Evolutionary conservation across 768 basidiomycete species (phyloP).

Genomic region (Myochromella boudieri): DNA sequence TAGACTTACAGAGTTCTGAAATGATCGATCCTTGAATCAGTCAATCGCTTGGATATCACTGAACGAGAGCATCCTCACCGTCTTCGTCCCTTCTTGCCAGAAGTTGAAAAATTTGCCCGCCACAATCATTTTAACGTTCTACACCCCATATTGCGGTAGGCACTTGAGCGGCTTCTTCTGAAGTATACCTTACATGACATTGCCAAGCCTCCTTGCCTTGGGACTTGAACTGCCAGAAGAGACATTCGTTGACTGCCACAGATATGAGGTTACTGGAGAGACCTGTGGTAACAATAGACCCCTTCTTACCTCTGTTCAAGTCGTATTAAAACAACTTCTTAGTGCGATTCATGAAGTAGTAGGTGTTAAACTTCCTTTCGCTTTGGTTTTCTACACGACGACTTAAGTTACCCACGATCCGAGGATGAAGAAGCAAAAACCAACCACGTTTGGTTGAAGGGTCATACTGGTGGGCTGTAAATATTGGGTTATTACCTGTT

Average conservation of each 20-base stretch:
- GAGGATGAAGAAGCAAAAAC: conserved; percentile 41
- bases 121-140: conserved; percentile 39
- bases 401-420: conserved; percentile 37
- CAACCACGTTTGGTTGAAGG: conserved; percentile 52
- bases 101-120: conserved; percentile 32
- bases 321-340: neutral
- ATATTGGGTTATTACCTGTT: neutral
- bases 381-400: neutral
- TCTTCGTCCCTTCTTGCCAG: conserved; percentile 34
- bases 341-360: conserved; percentile 54
- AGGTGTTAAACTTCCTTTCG: conserved; percentile 9
- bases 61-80: conserved; percentile 32
- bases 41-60: conserved; percentile 31
- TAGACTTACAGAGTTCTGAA: neutral
- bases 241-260: conserved; percentile 39
- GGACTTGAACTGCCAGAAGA: conserved; percentile 48
- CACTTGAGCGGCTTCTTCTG: neutral
- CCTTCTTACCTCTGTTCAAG: neutral
- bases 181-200: neutral
- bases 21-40: conserved; percentile 15
- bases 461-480: conserved; percentile 38
- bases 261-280: conserved; percentile 34
- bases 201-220: conserved; percentile 32
- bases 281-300: conserved; percentile 27
- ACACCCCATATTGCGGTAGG: conserved; percentile 34